A percentile compares a stretch with the other conserved stretches of the same genome.
Evolutionary conservation across 306 rosid genomes (phyloP).

Genomic region (Rosa lucieae): DNA sequence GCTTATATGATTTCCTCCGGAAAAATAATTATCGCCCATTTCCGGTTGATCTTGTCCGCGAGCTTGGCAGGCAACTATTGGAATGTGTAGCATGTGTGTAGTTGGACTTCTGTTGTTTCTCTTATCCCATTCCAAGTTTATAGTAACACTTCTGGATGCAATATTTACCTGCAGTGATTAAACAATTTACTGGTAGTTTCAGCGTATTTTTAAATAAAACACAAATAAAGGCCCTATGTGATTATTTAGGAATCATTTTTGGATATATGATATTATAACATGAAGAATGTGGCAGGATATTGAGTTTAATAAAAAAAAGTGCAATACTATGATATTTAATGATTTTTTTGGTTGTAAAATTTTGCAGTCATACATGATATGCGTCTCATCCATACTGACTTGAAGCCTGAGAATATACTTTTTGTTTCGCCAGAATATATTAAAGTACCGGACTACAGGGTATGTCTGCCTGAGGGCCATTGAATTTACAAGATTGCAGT

Average conservation of each 20-base stretch:
- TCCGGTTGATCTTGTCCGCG: constrained; percentile 97
- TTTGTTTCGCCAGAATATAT: constrained; percentile 63
- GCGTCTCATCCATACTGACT: constrained; percentile 75
- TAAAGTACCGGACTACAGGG: constrained; percentile 66
- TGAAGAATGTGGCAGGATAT: not conserved
- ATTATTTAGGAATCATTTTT: not conserved
- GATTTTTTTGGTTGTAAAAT: not conserved
- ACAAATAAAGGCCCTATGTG: not conserved
- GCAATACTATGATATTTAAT: constrained; percentile 8
- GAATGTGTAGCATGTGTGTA: constrained; percentile 97
- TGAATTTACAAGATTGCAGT: not conserved
- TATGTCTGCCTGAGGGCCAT: constrained; percentile 5
- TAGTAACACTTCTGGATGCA: not conserved
- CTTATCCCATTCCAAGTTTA: constrained; percentile 8
- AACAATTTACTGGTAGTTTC: not conserved
- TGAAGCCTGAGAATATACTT: constrained; percentile 85
- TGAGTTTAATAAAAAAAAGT: not conserved
- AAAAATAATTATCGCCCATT: constrained; percentile 92
- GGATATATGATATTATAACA: not conserved
- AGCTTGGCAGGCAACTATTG: constrained; percentile 94
- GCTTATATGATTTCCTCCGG: constrained; percentile 93
- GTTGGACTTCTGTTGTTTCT: constrained; percentile 34
- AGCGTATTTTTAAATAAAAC: not conserved
- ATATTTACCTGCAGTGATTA: not conserved
- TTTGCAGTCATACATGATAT: constrained; percentile 85